A percentile compares a stretch with the other conserved stretches of the same genome.
Conservation (phyloP, 805 yeast species). For the Cyberlindnera xylosilytica region DNA sequence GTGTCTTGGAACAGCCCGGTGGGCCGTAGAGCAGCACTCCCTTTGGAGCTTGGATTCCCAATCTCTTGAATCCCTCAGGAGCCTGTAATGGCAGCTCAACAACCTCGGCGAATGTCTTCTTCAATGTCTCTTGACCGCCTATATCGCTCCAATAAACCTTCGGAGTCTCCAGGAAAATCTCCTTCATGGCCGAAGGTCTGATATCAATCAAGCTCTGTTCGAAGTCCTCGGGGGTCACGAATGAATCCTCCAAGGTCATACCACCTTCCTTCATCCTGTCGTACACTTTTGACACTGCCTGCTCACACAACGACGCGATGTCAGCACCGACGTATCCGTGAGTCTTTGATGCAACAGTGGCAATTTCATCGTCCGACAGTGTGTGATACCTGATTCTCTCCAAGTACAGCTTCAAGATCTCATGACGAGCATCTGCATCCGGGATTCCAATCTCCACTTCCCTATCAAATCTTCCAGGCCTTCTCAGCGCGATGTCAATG, state of each 20-base stretch:
- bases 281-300: conserved; percentile 82
- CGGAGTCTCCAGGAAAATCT: conserved; percentile 90
- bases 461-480: conserved; percentile 89
- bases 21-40: conserved; percentile 96
- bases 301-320: conserved; percentile 80
- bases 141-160: conserved; percentile 91
- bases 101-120: conserved; percentile 80
- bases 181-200: conserved; percentile 96
- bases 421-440: conserved; percentile 72
- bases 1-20: conserved; percentile 95
- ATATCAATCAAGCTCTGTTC: conserved; percentile 72
- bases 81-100: conserved; percentile 89
- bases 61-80: conserved; percentile 63
- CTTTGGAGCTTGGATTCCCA: conserved; percentile 89
- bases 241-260: conserved; percentile 23
- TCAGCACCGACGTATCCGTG: conserved; percentile 99
- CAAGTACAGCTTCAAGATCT: conserved; percentile 66
- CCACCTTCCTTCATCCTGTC: conserved; percentile 37
- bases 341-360: conserved; percentile 66
- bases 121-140: conserved; percentile 89
- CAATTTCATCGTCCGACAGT: conserved; percentile 53
- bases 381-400: conserved; percentile 46
- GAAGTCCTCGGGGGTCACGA: conserved; percentile 53
- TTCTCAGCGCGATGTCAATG: conserved; percentile 67
- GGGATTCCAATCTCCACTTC: conserved; percentile 93